These are phyloP conservation scores for Lasiosphaeris hirsuta DNA, from an alignment of 495 filamentous ascomycete genomes.

Conservation along the genomic window DNA sequence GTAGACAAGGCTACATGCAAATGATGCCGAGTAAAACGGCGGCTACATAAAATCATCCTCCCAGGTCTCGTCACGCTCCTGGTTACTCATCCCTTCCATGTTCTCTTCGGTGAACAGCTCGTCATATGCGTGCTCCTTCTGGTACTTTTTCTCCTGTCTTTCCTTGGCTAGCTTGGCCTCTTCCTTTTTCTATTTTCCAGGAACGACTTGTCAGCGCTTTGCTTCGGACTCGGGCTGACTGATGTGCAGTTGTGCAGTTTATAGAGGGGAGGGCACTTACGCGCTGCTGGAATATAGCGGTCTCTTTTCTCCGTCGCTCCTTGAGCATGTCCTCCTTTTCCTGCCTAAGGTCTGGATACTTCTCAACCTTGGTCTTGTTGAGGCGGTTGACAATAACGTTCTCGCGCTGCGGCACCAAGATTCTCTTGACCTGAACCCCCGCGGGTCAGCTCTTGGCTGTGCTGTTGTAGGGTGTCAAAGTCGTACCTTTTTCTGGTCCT, in stretches of 20 bases:
- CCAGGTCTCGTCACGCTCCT: slow-evolving; percentile 59
- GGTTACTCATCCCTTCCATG: slow-evolving; percentile 62
- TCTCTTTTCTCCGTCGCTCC: slow-evolving; percentile 65
- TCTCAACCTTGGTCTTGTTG: slow-evolving; percentile 90
- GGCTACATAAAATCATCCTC: slow-evolving; percentile 72
- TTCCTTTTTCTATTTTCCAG: slow-evolving; percentile 60
- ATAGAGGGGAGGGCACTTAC: slow-evolving; percentile 39
- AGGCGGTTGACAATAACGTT: slow-evolving; percentile 92
- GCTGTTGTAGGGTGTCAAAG: not conserved
- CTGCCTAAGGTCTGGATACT: slow-evolving; percentile 71
- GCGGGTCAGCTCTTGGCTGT: not conserved
- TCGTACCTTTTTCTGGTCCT: slow-evolving; percentile 71
- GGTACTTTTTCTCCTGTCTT: slow-evolving; percentile 81
- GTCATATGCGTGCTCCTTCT: slow-evolving; percentile 94
- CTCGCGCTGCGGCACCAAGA: slow-evolving; percentile 71
- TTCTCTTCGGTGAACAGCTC: slow-evolving; percentile 71
- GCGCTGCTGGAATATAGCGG: slow-evolving; percentile 61
- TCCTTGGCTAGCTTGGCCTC: slow-evolving; percentile 77
- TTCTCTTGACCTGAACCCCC: slow-evolving; percentile 57
- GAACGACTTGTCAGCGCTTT: too few species aligned
- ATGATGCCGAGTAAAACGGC: too few species aligned
- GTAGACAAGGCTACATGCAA: not conserved
- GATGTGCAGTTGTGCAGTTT: too few species aligned
- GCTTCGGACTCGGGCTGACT: too few species aligned
- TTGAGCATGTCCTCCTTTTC: slow-evolving; percentile 75